These are phyloP conservation scores for Primulina tabacum DNA, from an alignment of 257 asterid genomes.

Conservation along the genomic window DNA sequence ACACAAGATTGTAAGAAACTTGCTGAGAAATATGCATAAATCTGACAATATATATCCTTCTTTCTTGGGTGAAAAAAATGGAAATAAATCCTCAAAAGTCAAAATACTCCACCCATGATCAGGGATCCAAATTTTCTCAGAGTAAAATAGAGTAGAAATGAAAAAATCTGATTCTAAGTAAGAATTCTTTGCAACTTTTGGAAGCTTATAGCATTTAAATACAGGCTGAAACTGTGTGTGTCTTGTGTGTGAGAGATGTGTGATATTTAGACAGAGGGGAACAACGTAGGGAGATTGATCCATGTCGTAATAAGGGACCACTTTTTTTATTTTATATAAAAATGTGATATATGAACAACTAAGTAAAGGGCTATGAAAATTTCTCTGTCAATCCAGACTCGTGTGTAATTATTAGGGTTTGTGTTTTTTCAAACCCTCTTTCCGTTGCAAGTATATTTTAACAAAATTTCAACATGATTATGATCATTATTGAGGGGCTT, in stretches of 20 bases:
- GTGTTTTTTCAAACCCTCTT: neutral
- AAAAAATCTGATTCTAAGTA: conserved; percentile 5
- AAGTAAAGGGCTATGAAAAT: conserved; percentile 8
- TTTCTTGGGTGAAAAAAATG: conserved; percentile 2
- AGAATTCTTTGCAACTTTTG: conserved; percentile 20
- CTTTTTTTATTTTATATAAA: neutral
- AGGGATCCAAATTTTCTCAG: neutral
- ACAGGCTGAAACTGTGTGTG: conserved; percentile 6
- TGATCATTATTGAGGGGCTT: neutral
- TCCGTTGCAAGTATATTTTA: neutral
- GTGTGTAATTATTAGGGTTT: neutral
- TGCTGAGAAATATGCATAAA: too few species aligned
- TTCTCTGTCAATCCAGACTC: conserved; percentile 8
- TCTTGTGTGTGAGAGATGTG: conserved; percentile 6
- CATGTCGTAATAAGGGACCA: conserved; percentile 29
- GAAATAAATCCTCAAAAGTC: neutral
- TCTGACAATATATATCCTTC: neutral
- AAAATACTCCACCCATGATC: neutral
- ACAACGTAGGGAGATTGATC: conserved; percentile 20
- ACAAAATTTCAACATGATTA: neutral
- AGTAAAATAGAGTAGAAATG: neutral
- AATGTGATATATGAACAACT: conserved; percentile 12
- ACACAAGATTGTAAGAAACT: neutral
- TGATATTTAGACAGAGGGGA: conserved; percentile 20
- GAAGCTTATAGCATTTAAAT: conserved; percentile 22